Conservation (phyloP, 352 stramenopile species). For the Globisporangium parvum region DNA sequence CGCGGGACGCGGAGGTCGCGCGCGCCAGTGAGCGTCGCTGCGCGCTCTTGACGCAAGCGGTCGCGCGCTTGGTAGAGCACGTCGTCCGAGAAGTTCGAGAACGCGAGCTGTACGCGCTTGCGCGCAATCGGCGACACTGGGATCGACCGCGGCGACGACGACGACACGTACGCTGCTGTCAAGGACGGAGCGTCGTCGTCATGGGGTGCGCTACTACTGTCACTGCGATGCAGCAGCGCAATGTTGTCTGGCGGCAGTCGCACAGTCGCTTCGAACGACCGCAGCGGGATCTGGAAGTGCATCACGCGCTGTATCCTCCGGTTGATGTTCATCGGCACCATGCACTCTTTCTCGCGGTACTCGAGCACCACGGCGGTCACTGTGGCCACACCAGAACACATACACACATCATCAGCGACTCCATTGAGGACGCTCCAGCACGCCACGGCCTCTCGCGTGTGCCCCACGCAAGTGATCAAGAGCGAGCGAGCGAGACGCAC, state of each 20-base stretch:
- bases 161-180: constrained; percentile 21
- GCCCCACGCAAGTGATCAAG: background rate
- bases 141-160: constrained; percentile 75
- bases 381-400: constrained; percentile 11
- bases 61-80: constrained; percentile 80
- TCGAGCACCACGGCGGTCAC: constrained; percentile 82
- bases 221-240: background rate
- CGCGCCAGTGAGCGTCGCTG: constrained; percentile 61
- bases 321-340: constrained; percentile 79
- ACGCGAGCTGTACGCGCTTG: constrained; percentile 67
- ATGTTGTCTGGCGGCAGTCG: constrained; percentile 43
- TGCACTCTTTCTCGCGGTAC: constrained; percentile 82
- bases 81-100: constrained; percentile 81
- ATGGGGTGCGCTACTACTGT: background rate
- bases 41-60: constrained; percentile 63
- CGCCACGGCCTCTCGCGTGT: background rate
- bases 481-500: constrained; percentile 27
- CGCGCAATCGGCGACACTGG: constrained; percentile 67
- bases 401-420: background rate
- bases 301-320: constrained; percentile 84
- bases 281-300: constrained; percentile 82
- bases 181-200: background rate
- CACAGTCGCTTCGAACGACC: constrained; percentile 82
- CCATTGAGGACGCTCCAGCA: no score
- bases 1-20: constrained; percentile 46